Base-by-base conservation (phyloP, 139 green algal species). In the Closterium sp. region DNA sequence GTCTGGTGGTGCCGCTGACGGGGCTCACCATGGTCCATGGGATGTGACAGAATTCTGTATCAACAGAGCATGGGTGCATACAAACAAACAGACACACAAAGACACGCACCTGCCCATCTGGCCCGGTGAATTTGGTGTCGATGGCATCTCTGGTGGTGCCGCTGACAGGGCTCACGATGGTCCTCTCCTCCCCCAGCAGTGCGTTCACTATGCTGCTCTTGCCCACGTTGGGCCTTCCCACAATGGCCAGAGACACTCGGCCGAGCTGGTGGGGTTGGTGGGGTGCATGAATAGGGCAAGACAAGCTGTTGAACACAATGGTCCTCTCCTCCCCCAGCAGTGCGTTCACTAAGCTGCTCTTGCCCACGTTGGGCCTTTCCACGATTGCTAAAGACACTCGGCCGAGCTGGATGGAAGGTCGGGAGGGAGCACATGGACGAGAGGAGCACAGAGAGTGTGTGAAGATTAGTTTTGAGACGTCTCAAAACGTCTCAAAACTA, bases 121-220 rank as follows among this genome's bases (percentile, higher is more conserved):
- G 30, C 24, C 86, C 86, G 10, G 30, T 96, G 6, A 99, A 86
- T 0, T 96, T 92, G 1, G 96, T 97, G 95, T 99, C 98, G 22
- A 99, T 97, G 0, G 98, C 98, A 88, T 99, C 98, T 0, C 98
- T 94, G 0, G 98, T 99, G 2, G 98, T 99, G 92, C 98, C 98
- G 22, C 95, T 96, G 93, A 99, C 96, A 92, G 96, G 95, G 93
- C 97, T 98, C 91, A 99, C 98, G 38, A 99, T 99, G 9, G 96
- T 95, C 28, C 98, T 95, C 96, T 99, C 97, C 93, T 97, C 95
- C 7, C 98, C 97, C 10, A 96, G 94, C 29, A 99, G 95, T 11
- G 96, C 95, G 92, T 99, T 99, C 17, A 99, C 92, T 50, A 99
- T 94, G 92, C 94, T 97, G 95, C 95, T 98, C 95, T 99, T 96